These are phyloP conservation scores for Rhodosporidiobolus sp. DNA, from an alignment of 768 basidiomycete genomes.

Conservation along the genomic window DNA sequence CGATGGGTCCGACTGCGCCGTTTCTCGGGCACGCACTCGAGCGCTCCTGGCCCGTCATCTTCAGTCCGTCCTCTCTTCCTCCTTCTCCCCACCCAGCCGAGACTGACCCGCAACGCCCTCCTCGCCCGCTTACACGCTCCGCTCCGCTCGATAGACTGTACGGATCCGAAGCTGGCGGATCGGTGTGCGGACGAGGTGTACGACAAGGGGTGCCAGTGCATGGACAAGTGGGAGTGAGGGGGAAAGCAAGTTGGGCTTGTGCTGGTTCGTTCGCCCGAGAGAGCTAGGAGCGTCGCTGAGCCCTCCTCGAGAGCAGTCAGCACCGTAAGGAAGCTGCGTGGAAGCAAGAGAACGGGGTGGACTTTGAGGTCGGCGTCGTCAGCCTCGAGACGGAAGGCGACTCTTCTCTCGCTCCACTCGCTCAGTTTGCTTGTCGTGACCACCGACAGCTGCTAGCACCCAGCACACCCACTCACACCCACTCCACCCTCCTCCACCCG, in stretches of 20 bases:
- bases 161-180: constrained; percentile 1
- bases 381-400: too few relatives aligned
- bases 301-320: too few relatives aligned
- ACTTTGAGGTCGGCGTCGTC: too few relatives aligned
- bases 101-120: not conserved
- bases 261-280: not conserved
- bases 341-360: too few relatives aligned
- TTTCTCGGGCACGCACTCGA: constrained; percentile 19
- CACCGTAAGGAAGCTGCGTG: too few relatives aligned
- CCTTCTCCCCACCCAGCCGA: not conserved
- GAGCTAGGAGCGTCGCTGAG: too few relatives aligned
- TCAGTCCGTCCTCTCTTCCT: not conserved
- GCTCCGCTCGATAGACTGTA: constrained; percentile 8
- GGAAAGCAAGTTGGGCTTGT: not conserved
- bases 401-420: too few relatives aligned
- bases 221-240: not conserved
- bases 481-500: too few relatives aligned
- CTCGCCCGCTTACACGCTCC: too few relatives aligned
- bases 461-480: too few relatives aligned
- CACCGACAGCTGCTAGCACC: too few relatives aligned
- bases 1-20: not conserved
- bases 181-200: constrained; percentile 12
- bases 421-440: too few relatives aligned
- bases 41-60: constrained; percentile 20
- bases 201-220: constrained; percentile 17